Conservation (phyloP, 2,329 filamentous ascomycete genomes). For the Aureobasidium mangrovei region DNA sequence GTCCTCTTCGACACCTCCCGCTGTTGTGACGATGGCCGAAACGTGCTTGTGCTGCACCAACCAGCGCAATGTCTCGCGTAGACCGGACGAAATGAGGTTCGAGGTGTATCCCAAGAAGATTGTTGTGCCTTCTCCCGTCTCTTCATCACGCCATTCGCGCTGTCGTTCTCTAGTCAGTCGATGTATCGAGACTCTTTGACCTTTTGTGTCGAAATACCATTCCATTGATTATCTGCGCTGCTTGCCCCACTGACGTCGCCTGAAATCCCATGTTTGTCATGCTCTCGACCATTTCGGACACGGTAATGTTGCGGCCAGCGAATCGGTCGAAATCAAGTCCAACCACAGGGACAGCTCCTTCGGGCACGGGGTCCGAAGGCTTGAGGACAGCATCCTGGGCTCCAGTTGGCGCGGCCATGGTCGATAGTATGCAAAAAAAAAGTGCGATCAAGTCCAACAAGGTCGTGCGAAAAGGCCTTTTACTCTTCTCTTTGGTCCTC, state of each 20-base stretch:
- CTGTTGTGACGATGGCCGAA: conserved; percentile 87
- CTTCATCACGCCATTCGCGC: conserved; percentile 73
- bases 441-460: neutral
- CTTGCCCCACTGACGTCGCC: conserved; percentile 72
- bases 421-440: neutral
- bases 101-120: conserved; percentile 97
- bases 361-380: conserved; percentile 71
- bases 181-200: neutral
- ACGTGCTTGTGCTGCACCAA: conserved; percentile 89
- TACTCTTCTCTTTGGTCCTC: neutral
- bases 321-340: conserved; percentile 89
- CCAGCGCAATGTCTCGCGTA: conserved; percentile 85
- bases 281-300: conserved; percentile 69
- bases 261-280: conserved; percentile 86
- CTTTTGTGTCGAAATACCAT: conserved; percentile 56
- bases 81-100: conserved; percentile 91
- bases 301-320: conserved; percentile 66
- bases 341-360: conserved; percentile 68
- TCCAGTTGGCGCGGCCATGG: conserved; percentile 31
- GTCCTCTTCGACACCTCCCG: conserved; percentile 92
- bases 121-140: conserved; percentile 71
- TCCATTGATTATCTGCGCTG: conserved; percentile 83
- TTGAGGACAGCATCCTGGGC: conserved; percentile 74
- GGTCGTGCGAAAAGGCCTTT: too few relatives aligned
- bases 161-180: conserved; percentile 27